Evolutionary conservation across 2,329 filamentous ascomycete genomes (phyloP), one percentile per base, ranked within the genome.

Genomic region (Didymella lethalis): DNA sequence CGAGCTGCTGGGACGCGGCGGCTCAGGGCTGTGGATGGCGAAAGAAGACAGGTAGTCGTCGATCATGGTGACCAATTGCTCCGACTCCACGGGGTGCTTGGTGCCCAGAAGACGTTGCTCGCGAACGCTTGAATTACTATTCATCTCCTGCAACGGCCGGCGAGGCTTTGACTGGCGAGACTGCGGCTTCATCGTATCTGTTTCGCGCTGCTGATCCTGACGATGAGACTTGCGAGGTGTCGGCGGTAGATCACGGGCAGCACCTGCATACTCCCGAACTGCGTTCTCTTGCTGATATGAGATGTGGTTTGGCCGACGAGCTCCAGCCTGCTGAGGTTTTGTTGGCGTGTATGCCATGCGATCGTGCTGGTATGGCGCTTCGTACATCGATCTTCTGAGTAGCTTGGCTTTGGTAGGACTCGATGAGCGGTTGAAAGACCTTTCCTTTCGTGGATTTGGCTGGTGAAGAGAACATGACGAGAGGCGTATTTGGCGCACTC

Each of bases 31-130:
- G 23, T 26, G 23, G 23, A 26, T 0, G 40, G 20, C 40, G 14
- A 49, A 25, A n/a, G 49, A 16, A 16, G 49, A 45, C 29, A 70
- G 45, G 43, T 68, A 57, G 3, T 59, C 59, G 26, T 73, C 69
- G 10, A 74, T 67, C 23, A 65, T 41, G 10, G 25, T n/a, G 38
- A 63, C 41, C 34, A 69, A 18, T 63, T 61, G 49, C 16, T 43
- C 44, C 2, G 34, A 34, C 6, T 12, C 32, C 32, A 26, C 5
- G 11, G 32, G 28, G 25, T 28, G 36, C 54, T 48, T 36, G 1
- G 29, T 20, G 14, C 3, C 10, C 12, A 16, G 4, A 7, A 6
- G 3, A 6, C 29, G 45, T 11, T 44, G 49, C 28, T 34, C 26
- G 6, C 36, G 29, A 36, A 8, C 25, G 10, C 23, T 23, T 2